Conservation (phyloP, 1,284 basidiomycete species). For the Trichosporon sp. region DNA sequence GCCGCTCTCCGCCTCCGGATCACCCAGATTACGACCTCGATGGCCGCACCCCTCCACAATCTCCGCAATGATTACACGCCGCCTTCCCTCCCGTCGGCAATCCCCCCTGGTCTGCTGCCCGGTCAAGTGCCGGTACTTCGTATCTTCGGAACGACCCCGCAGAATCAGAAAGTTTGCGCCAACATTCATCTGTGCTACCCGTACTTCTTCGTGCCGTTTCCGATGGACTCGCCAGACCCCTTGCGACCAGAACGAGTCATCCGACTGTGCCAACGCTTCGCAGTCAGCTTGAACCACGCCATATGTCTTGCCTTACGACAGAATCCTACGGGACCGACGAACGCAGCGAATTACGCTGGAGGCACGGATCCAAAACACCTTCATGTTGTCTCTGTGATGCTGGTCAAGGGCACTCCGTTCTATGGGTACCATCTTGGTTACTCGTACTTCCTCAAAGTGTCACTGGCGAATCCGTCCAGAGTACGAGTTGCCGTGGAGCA, state of each 20-base stretch:
- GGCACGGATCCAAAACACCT: slow-evolving; percentile 53
- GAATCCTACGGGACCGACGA: slow-evolving; percentile 42
- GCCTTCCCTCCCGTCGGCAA: slow-evolving; percentile 64
- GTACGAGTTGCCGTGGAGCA: slow-evolving; percentile 72
- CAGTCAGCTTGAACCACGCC: slow-evolving; percentile 54
- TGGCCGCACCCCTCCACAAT: slow-evolving; percentile 47
- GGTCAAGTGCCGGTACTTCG: slow-evolving; percentile 75
- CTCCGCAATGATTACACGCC: slow-evolving; percentile 43
- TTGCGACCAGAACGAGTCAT: slow-evolving; percentile 55
- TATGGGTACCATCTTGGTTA: slow-evolving; percentile 91
- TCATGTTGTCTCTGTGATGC: slow-evolving; percentile 67
- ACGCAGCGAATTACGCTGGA: slow-evolving; percentile 41
- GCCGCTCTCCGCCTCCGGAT: slow-evolving; percentile 54
- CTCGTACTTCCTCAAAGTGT: slow-evolving; percentile 86
- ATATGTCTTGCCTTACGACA: slow-evolving; percentile 54
- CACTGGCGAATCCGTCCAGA: slow-evolving; percentile 70
- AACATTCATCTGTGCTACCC: slow-evolving; percentile 77
- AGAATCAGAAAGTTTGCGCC: slow-evolving; percentile 76
- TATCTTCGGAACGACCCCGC: slow-evolving; percentile 81
- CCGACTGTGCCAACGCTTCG: slow-evolving; percentile 52
- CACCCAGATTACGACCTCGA: slow-evolving; percentile 56
- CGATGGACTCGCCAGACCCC: slow-evolving; percentile 56
- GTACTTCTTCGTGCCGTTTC: slow-evolving; percentile 62
- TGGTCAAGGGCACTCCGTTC: slow-evolving; percentile 93
- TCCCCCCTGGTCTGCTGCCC: slow-evolving; percentile 57